Evolutionary conservation across 768 basidiomycete species (phyloP), one percentile per base, ranked within the genome.

Genomic region (Obba rivulosa): DNA sequence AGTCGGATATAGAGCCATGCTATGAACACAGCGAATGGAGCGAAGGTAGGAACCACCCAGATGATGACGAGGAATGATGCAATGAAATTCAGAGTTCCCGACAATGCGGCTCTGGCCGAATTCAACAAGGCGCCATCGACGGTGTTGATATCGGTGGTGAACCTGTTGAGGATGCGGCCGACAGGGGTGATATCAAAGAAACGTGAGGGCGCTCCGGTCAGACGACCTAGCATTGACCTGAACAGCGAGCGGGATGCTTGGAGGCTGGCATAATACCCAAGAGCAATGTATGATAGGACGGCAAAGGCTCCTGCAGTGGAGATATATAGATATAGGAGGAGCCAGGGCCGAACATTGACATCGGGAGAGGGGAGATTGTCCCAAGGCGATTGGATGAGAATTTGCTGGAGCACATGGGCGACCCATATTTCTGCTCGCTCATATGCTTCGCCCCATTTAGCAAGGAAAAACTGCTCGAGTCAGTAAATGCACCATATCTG

Each of bases 101-200:
- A 70, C 13, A 85, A 60, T 41, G 80, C 83, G 8, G 64, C 65
- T 34, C 79, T 66, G 4, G 75, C 77, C 5, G 82, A 83, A 44
- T 65, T 66, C 55, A 81, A 77, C 1, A 87, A 69, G 0, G 77
- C 72, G 5, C 76, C 73, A 59, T 92, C 88, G 37, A 90, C 80
- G 4, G 81, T 82, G 44, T 81, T 81, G 57, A 91, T 83, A 56
- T 91, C 87, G 11, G 59, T 42, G 10, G 84, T 85, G 59, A 92
- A 87, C 16, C 91, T 77, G 57, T 91, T 90, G 34, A 87, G 72
- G 55, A 92, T 85, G 8, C 86, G 71, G 9, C 89, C 89, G 34
- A 85, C 79, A 1, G 86, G 86, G 3, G 84, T 87, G 34, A 76
- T 69, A 57, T 87, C 86, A 64, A 85, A 87, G 62, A 86, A 85